Evolutionary conservation across 257 asterid species (phyloP).

Genomic region (Solanum peruvianum): DNA sequence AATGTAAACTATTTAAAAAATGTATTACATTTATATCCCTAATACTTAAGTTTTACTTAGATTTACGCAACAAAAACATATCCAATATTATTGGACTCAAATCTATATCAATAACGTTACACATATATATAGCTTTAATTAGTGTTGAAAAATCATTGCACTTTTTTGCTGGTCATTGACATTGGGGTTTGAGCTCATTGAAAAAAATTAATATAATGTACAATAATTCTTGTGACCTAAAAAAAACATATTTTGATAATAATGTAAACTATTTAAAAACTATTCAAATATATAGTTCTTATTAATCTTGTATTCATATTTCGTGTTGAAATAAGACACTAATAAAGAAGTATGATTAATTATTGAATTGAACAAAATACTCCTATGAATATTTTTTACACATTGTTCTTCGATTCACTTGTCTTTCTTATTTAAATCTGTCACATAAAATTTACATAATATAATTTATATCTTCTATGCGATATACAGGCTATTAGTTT

Average conservation of each 20-base stretch:
- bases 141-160: not conserved
- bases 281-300: not conserved
- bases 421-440: too few species aligned
- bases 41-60: not conserved
- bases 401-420: too few species aligned
- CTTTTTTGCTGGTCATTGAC: not conserved
- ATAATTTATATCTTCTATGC: too few species aligned
- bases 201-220: not conserved
- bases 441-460: not conserved
- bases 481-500: too few species aligned
- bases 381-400: not conserved
- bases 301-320: not conserved
- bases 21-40: not conserved
- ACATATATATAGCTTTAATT: not conserved
- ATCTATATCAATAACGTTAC: too few species aligned
- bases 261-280: not conserved
- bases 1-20: too few species aligned
- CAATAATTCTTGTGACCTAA: not conserved
- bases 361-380: not conserved
- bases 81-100: too few species aligned
- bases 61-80: not conserved
- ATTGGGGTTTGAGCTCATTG: not conserved
- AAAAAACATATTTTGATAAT: not conserved
- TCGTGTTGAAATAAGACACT: not conserved
- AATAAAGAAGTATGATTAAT: not conserved